phyloP scores from a whole-genome alignment of 1,284 basidiomycete genomes.

The Papiliotrema terrestris region DNA sequence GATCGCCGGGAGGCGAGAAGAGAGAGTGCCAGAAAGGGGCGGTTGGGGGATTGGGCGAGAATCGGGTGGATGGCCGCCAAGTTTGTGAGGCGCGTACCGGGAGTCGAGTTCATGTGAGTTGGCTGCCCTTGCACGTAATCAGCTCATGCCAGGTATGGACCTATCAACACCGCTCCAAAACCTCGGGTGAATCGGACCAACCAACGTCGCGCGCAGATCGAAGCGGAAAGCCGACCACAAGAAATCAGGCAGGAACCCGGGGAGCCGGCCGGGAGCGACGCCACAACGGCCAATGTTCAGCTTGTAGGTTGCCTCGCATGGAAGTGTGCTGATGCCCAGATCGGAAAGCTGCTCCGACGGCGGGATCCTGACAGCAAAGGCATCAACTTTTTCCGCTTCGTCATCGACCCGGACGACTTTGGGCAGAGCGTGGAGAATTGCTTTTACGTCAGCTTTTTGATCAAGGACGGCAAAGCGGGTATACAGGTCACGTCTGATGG shows the following conservation, averaged over 20 bases:
- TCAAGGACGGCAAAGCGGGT: conserved; percentile 50
- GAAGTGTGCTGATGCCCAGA: conserved; percentile 11
- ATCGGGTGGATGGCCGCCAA: conserved; percentile 49
- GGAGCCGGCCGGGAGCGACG: conserved; percentile 15
- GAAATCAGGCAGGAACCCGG: conserved; percentile 11
- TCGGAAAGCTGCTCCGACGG: conserved; percentile 19
- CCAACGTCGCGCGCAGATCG: conserved; percentile 9
- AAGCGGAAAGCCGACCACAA: conserved; percentile 24
- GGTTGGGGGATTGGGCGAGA: conserved; percentile 43
- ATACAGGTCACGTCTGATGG: conserved; percentile 45
- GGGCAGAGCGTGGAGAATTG: conserved; percentile 56
- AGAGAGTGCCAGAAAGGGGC: conserved; percentile 12
- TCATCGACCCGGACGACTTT: conserved; percentile 53
- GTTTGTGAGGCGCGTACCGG: conserved; percentile 40
- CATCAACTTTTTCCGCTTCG: conserved; percentile 52
- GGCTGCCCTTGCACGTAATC: not conserved
- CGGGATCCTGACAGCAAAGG: conserved; percentile 28
- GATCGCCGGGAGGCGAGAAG: conserved; percentile 15
- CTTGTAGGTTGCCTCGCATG: too few species aligned
- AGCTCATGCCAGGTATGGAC: conserved; percentile 31
- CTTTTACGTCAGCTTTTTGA: conserved; percentile 56
- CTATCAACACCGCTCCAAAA: conserved; percentile 23
- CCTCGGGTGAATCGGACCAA: conserved; percentile 10
- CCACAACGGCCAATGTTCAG: conserved; percentile 21
- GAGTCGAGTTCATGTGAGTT: conserved; percentile 51